These are phyloP conservation scores for Naganishia liquefaciens DNA, from an alignment of 1,284 basidiomycete species.

Conservation along the genomic window DNA sequence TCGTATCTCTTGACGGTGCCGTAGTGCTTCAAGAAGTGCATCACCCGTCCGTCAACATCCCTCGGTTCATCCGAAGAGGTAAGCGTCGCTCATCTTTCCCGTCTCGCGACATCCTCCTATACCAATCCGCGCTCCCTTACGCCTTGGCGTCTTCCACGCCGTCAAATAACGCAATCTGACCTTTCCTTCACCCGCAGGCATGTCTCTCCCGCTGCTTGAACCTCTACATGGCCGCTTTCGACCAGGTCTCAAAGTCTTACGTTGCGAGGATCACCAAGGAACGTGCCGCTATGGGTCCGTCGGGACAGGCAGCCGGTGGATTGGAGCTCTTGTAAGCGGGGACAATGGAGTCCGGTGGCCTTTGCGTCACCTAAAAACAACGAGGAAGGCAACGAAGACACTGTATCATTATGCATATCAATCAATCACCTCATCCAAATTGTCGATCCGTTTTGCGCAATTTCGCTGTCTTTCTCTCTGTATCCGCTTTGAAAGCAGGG, in stretches of 20 bases:
- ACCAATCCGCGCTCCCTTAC: neutral
- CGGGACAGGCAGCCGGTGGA: constrained; percentile 23
- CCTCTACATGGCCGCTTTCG: constrained; percentile 54
- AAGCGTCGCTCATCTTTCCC: constrained; percentile 25
- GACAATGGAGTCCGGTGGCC: neutral
- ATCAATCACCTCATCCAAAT: neutral
- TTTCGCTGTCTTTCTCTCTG: no score
- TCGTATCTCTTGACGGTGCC: neutral
- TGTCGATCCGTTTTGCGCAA: no score
- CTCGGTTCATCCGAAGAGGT: constrained; percentile 50
- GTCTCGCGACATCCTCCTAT: neutral
- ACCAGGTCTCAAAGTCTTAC: constrained; percentile 52
- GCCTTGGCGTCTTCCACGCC: neutral
- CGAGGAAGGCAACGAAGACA: neutral
- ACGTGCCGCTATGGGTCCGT: constrained; percentile 31
- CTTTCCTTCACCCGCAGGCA: constrained; percentile 35
- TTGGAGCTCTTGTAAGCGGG: constrained; percentile 25
- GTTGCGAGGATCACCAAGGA: constrained; percentile 50
- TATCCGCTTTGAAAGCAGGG: no score
- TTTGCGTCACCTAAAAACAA: no score
- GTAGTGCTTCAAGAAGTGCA: constrained; percentile 55
- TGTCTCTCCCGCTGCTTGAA: constrained; percentile 53
- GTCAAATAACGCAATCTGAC: neutral
- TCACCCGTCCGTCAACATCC: constrained; percentile 46
- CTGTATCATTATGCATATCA: constrained; percentile 16